phyloP scores from a whole-genome alignment of 805 yeast genomes.

The Zygoascus biomembranicola region DNA sequence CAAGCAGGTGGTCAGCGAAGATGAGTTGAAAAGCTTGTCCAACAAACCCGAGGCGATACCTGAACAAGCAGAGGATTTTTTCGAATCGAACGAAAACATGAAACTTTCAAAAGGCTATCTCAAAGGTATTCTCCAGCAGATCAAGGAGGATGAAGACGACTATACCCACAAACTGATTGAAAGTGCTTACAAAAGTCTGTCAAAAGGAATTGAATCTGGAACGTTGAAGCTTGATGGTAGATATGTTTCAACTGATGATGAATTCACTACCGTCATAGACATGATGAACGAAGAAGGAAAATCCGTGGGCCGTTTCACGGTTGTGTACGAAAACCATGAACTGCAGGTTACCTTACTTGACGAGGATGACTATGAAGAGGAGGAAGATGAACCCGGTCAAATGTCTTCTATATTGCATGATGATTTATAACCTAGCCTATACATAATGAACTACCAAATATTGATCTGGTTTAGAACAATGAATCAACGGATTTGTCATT shows the following conservation, averaged over 20 bases:
- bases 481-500: not conserved
- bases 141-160: not conserved
- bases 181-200: not conserved
- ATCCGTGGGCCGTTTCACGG: not conserved
- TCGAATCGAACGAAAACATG: not conserved
- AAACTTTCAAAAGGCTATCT: not conserved
- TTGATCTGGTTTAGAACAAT: not conserved
- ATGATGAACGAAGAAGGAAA: not conserved
- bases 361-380: not conserved
- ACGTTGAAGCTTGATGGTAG: not conserved
- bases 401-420: not conserved
- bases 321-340: not conserved
- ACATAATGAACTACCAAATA: not conserved
- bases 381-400: not conserved
- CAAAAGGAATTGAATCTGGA: not conserved
- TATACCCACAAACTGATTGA: not conserved
- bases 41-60: not conserved
- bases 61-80: not conserved
- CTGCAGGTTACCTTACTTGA: not conserved
- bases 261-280: not conserved
- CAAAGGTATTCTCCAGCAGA: not conserved
- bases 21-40: not conserved
- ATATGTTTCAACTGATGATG: not conserved
- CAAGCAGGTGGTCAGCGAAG: conserved; percentile 11
- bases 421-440: not conserved